phyloP scores from a whole-genome alignment of 2,329 filamentous ascomycete genomes.

The Stemphylium vesicarium region DNA sequence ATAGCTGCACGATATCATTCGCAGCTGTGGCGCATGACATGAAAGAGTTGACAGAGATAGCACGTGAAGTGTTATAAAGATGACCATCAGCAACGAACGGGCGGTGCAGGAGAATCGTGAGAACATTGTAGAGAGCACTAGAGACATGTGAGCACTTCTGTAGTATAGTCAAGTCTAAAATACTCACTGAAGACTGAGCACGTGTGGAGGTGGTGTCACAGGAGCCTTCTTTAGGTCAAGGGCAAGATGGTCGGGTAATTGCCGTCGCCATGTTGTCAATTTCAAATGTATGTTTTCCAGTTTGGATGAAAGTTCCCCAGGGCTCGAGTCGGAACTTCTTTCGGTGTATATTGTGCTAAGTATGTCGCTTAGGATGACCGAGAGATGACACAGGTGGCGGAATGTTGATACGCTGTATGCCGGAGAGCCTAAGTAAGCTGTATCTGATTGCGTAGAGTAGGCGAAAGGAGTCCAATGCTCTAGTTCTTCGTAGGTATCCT shows the following conservation, averaged over 20 bases:
- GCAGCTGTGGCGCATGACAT: slow-evolving; percentile 57
- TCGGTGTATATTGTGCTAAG: slow-evolving; percentile 49
- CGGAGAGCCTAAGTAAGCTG: slow-evolving; percentile 46
- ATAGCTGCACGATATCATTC: slow-evolving; percentile 52
- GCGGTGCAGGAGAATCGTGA: slow-evolving; percentile 61
- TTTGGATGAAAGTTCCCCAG: slow-evolving; percentile 47
- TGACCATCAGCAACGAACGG: slow-evolving; percentile 61
- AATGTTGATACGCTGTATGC: slow-evolving; percentile 56
- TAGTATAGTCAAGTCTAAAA: neutral
- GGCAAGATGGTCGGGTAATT: slow-evolving; percentile 53
- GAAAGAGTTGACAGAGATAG: slow-evolving; percentile 54
- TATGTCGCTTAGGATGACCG: slow-evolving; percentile 54
- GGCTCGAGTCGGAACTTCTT: slow-evolving; percentile 41
- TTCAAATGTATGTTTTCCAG: slow-evolving; percentile 50
- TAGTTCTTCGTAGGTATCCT: slow-evolving; percentile 60
- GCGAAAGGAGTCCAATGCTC: slow-evolving; percentile 60
- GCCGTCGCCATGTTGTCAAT: slow-evolving; percentile 52
- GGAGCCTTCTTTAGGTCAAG: slow-evolving; percentile 43
- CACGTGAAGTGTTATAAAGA: slow-evolving; percentile 51
- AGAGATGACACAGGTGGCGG: slow-evolving; percentile 52
- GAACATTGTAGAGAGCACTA: slow-evolving; percentile 57
- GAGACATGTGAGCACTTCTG: neutral
- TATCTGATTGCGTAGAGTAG: slow-evolving; percentile 28
- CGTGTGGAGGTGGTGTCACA: slow-evolving; percentile 47
- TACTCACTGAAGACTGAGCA: slow-evolving; percentile 33